Percentiles rank a stretch among this genome's conserved stretches.
These are phyloP conservation scores for Citrus hindsii DNA, from an alignment of 345 rosid genomes.

Conservation along the genomic window DNA sequence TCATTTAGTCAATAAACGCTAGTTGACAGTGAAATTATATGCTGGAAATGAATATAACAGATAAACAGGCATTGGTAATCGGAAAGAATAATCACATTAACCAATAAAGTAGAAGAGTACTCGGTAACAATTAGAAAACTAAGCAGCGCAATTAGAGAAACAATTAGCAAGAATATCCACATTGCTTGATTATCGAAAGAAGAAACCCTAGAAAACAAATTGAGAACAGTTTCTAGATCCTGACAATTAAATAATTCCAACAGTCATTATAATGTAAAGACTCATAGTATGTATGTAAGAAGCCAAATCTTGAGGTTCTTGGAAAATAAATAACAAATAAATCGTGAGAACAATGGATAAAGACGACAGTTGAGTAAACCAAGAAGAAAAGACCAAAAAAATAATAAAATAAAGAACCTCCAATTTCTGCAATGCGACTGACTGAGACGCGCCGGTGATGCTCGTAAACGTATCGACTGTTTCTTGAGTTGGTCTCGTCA, in stretches of 20 bases:
- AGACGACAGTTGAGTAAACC: not conserved
- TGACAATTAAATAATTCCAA: not conserved
- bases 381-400: not conserved
- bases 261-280: not conserved
- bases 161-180: not conserved
- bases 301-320: not conserved
- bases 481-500: constrained; percentile 62
- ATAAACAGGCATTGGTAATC: not conserved
- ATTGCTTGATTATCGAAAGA: not conserved
- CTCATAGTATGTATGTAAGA: no score
- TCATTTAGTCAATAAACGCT: not conserved
- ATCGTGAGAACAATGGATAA: not conserved
- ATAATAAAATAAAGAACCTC: constrained; percentile 44
- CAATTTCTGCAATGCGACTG: constrained; percentile 62
- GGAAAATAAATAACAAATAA: not conserved
- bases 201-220: constrained; percentile 10
- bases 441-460: constrained; percentile 81
- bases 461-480: constrained; percentile 56
- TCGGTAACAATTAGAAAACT: not conserved
- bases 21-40: no score
- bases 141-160: not conserved
- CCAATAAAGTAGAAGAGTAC: not conserved
- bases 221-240: constrained; percentile 12
- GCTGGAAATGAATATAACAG: not conserved
- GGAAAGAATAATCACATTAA: not conserved